These are phyloP conservation scores for Exophiala xenobiotica DNA, from an alignment of 2,329 filamentous ascomycete genomes.

Conservation along the genomic window DNA sequence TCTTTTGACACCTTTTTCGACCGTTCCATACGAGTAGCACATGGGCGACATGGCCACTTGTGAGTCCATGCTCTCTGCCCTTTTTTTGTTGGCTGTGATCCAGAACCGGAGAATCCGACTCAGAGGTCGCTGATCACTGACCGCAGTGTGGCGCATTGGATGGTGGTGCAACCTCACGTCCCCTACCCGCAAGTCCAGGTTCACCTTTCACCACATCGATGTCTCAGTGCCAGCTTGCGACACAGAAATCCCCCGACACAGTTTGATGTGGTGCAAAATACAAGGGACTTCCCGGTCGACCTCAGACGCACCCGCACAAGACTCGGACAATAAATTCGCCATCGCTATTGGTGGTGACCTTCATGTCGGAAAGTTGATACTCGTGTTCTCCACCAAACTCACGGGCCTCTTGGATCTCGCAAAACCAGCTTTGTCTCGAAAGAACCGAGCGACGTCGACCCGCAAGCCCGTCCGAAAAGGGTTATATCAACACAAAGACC, in stretches of 20 bases:
- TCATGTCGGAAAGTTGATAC: too few relatives aligned
- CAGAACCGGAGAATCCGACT: background rate
- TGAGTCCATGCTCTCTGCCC: background rate
- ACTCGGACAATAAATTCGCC: too few relatives aligned
- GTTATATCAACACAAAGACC: background rate
- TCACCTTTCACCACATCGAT: background rate
- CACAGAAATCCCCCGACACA: conserved; percentile 9
- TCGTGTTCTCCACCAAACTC: too few relatives aligned
- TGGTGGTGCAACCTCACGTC: background rate
- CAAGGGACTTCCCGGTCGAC: background rate
- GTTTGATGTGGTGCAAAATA: background rate
- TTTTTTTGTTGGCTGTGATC: conserved; percentile 1
- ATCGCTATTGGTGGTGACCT: too few relatives aligned
- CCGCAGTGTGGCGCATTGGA: background rate
- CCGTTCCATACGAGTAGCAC: too few relatives aligned
- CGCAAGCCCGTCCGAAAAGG: background rate
- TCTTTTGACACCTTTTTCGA: too few relatives aligned
- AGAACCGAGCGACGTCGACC: too few relatives aligned
- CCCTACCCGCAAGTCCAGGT: too few relatives aligned
- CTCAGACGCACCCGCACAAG: background rate
- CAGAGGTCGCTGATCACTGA: background rate
- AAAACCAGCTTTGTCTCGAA: too few relatives aligned
- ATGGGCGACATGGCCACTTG: background rate
- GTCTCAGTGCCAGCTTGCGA: conserved; percentile 4
- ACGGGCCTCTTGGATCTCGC: too few relatives aligned